These are phyloP conservation scores for Allantophomopsis lycopodina DNA, from an alignment of 2,329 filamentous ascomycete species.

Conservation along the genomic window DNA sequence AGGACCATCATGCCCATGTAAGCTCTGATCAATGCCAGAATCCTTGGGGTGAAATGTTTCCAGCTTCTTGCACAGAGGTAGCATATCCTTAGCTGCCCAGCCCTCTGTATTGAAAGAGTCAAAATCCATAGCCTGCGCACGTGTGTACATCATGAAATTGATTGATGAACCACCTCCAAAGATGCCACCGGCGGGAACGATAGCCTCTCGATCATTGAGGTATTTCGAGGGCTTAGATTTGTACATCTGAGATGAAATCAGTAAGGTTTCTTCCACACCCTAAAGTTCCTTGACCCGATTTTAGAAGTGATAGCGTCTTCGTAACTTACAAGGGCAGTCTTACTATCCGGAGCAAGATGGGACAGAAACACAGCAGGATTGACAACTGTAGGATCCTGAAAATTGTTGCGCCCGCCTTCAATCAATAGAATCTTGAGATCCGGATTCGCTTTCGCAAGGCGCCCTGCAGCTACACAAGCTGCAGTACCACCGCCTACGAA, in stretches of 20 bases:
- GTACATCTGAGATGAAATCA: constrained; percentile 25
- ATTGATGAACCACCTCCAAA: constrained; percentile 50
- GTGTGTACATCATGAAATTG: constrained; percentile 41
- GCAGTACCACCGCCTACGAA: constrained; percentile 34
- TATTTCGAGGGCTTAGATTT: constrained; percentile 28
- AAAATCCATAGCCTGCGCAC: constrained; percentile 30
- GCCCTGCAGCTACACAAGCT: constrained; percentile 32
- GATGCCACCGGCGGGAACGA: constrained; percentile 27
- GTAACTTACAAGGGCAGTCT: constrained; percentile 22
- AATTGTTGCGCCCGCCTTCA: constrained; percentile 38
- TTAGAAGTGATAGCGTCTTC: neutral
- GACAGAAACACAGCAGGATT: constrained; percentile 34
- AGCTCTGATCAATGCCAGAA: constrained; percentile 6
- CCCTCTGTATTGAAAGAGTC: constrained; percentile 37
- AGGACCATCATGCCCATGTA: constrained; percentile 40
- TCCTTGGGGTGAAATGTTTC: constrained; percentile 33
- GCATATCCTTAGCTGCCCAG: constrained; percentile 35
- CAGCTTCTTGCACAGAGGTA: constrained; percentile 39
- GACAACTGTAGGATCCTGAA: constrained; percentile 31
- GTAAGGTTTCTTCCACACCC: too few species aligned
- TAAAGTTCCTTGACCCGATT: too few species aligned
- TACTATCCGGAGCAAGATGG: constrained; percentile 32
- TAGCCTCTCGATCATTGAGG: constrained; percentile 28
- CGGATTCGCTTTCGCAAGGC: constrained; percentile 35
- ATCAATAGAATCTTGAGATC: constrained; percentile 34